Conservation (phyloP, 768 basidiomycete genomes). For the Asterophora parasitica region DNA sequence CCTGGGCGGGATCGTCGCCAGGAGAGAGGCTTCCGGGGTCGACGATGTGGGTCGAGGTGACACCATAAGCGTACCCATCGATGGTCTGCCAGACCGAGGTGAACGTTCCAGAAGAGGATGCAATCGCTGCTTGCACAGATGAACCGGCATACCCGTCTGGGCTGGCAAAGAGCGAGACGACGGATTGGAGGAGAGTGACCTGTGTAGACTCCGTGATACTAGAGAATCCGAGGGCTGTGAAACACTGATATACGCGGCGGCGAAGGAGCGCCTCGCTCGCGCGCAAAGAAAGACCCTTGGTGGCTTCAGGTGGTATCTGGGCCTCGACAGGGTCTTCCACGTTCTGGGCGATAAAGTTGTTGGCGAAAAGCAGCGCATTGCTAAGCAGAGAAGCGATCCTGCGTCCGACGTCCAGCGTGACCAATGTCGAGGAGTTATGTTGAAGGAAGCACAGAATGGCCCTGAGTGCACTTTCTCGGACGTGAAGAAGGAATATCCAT, state of each 20-base stretch:
- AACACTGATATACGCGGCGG: slow-evolving; percentile 85
- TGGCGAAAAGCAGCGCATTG: slow-evolving; percentile 88
- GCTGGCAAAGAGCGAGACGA: slow-evolving; percentile 78
- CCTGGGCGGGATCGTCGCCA: slow-evolving; percentile 27
- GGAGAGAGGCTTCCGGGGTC: slow-evolving; percentile 36
- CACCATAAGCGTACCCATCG: slow-evolving; percentile 91
- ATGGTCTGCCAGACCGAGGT: slow-evolving; percentile 79
- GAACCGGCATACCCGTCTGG: slow-evolving; percentile 81
- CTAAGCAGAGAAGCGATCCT: slow-evolving; percentile 81
- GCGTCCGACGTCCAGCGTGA: slow-evolving; percentile 88
- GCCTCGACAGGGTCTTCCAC: slow-evolving; percentile 58
- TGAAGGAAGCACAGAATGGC: slow-evolving; percentile 86
- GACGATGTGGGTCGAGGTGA: slow-evolving; percentile 61
- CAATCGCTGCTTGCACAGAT: slow-evolving; percentile 87
- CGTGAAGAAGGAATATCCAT: slow-evolving; percentile 88
- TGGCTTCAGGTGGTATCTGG: slow-evolving; percentile 23
- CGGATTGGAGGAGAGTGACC: slow-evolving; percentile 72
- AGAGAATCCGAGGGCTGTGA: slow-evolving; percentile 72
- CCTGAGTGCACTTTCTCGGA: slow-evolving; percentile 85
- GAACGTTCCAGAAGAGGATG: slow-evolving; percentile 79
- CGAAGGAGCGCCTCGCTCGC: slow-evolving; percentile 82
- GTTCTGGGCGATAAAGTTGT: slow-evolving; percentile 70
- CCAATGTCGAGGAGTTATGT: slow-evolving; percentile 68
- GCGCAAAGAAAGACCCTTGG: slow-evolving; percentile 53
- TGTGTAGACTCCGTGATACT: slow-evolving; percentile 84